Percentiles rank a stretch among this genome's conserved stretches.
These are phyloP conservation scores for Ulmus americana DNA, from an alignment of 331 rosid genomes.

Conservation along the genomic window DNA sequence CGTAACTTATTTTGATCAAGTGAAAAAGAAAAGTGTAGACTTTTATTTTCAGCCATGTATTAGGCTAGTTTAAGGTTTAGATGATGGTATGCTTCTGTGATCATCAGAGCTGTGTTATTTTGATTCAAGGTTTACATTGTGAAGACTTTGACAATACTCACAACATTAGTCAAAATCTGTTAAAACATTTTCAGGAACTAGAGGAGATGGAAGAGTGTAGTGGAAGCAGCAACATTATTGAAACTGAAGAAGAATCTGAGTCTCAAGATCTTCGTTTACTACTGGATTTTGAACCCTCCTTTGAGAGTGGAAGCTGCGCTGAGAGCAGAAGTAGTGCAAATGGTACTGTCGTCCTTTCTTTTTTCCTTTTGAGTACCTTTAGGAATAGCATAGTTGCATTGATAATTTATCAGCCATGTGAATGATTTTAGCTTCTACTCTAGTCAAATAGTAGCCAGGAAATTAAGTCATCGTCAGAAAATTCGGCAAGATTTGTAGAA, in stretches of 20 bases:
- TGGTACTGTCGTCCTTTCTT: slow-evolving; percentile 26
- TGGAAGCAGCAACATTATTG: slow-evolving; percentile 38
- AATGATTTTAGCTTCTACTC: slow-evolving; percentile 2
- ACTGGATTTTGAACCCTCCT: slow-evolving; percentile 38
- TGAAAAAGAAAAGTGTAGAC: background rate
- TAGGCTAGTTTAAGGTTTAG: no score
- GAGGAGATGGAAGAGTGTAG: slow-evolving; percentile 41
- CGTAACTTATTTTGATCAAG: slow-evolving; percentile 10
- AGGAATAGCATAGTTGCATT: background rate
- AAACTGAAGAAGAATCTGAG: slow-evolving; percentile 33
- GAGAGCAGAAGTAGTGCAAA: slow-evolving; percentile 45
- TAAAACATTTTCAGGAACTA: slow-evolving; percentile 43
- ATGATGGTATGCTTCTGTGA: background rate
- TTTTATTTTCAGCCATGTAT: background rate
- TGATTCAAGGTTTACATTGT: background rate
- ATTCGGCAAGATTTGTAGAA: background rate
- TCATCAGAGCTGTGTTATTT: background rate
- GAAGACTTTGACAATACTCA: slow-evolving; percentile 13
- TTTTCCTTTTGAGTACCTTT: slow-evolving; percentile 16
- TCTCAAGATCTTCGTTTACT: slow-evolving; percentile 26
- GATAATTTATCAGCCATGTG: slow-evolving; percentile 2
- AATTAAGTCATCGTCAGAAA: slow-evolving; percentile 7
- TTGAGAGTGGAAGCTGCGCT: slow-evolving; percentile 41
- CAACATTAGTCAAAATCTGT: slow-evolving; percentile 10
- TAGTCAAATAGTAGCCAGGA: slow-evolving; percentile 7